Base-by-base conservation (phyloP, 2,329 filamentous ascomycete species). In the Exserohilum rostratum region DNA sequence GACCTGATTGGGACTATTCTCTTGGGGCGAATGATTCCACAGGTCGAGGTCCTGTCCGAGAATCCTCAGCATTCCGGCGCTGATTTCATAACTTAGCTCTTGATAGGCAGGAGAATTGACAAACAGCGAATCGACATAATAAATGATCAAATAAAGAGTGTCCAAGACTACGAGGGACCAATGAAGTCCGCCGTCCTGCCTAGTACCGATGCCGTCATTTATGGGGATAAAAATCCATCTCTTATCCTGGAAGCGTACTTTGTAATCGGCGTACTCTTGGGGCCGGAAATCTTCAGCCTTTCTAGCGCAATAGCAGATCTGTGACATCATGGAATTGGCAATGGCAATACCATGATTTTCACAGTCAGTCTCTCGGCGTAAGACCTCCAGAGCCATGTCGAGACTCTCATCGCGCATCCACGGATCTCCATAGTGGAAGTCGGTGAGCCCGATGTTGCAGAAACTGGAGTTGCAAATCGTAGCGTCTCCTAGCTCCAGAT, bases 211-310 rank as follows among this genome's bases (percentile, higher is more conserved):
- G 5, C 54, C 68, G 50, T 70, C 59, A 50, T 70, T 70, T 44
- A 68, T 40, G 7, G 64, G 54, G 11, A 71, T 27, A 38, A 71
- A 64, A 12, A 71, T 70, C 58, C 59, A 71, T 5, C 46, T 45
- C 46, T 60, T 63, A 44, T 60, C 42, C 0, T 42, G 12, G 13
- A 68, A 60, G 31, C 53, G 58, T 7, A 13, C 18, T 17, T 43
- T 15, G 29, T 63, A 56, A 3, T 54, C 47, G 20, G 53, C 50
- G 15, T 60, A 61, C 20, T 55, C 50, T 3, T 34, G 17, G 1
- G 39, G 44, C 15, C 40, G 44, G 1, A 34, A 43, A 29, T 63
- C 53, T 12, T 33, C 10, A 15, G 35, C 48, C 15, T 33, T 31
- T 15, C 29, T 22, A 9, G 53, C 52, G 11, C 48, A 44, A 34